Conservation (phyloP, 306 rosid genomes). For the Vigna mungo region DNA sequence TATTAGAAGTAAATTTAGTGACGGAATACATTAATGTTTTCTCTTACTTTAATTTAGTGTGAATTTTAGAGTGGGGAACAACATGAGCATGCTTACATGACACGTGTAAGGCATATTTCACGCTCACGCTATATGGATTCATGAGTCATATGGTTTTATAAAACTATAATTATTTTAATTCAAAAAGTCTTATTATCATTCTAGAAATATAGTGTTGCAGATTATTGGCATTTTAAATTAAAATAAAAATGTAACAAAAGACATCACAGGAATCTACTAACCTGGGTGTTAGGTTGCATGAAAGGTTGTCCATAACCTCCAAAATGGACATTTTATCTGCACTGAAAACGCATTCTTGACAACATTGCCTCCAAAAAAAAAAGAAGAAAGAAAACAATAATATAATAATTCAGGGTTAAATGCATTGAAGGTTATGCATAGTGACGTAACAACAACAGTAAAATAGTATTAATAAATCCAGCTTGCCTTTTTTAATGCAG, state of each 20-base stretch:
- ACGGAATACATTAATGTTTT: background rate
- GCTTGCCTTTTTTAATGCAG: too few species aligned
- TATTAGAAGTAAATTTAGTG: too few species aligned
- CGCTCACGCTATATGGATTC: background rate
- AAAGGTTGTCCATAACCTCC: conserved; percentile 60
- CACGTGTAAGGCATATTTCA: conserved; percentile 14
- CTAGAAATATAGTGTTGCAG: too few species aligned
- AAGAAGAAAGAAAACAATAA: too few species aligned
- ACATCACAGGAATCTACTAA: background rate
- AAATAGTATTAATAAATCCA: too few species aligned
- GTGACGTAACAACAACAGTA: too few species aligned
- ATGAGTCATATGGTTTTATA: background rate
- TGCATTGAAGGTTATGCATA: too few species aligned
- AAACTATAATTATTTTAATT: too few species aligned
- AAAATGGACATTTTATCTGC: conserved; percentile 58
- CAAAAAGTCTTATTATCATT: too few species aligned
- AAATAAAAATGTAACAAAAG: background rate
- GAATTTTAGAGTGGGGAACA: background rate
- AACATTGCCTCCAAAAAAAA: too few species aligned
- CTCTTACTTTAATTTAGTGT: background rate
- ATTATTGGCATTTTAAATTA: too few species aligned
- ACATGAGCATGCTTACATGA: background rate
- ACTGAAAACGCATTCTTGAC: conserved; percentile 24
- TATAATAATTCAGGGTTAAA: too few species aligned
- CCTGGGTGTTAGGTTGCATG: conserved; percentile 36